Percentiles rank a stretch among this genome's conserved stretches.
Evolutionary conservation across 2,329 filamentous ascomycete genomes (phyloP).

Genomic region (Arthroderma sp.): DNA sequence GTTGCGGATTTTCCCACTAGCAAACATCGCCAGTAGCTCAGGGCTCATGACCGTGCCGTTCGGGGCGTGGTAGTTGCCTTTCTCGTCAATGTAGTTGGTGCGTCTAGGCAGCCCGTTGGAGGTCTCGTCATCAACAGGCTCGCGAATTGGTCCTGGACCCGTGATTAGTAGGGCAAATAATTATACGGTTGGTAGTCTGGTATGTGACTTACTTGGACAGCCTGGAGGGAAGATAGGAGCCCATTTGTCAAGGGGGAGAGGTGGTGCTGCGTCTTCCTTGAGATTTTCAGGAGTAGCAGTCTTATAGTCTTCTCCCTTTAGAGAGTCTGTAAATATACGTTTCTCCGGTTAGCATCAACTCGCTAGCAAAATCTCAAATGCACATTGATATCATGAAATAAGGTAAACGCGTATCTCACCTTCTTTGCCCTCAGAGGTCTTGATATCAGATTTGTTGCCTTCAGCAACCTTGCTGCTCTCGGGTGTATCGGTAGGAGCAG

Average conservation of each 20-base stretch:
- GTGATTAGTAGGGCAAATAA: neutral
- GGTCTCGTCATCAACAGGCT: neutral
- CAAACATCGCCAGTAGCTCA: constrained; percentile 6
- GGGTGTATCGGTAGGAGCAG: neutral
- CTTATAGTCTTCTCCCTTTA: neutral
- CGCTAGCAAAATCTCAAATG: neutral
- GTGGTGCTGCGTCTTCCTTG: neutral
- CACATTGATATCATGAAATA: no score
- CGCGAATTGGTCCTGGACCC: neutral
- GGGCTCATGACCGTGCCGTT: constrained; percentile 9
- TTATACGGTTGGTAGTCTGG: neutral
- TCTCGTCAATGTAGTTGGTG: constrained; percentile 1
- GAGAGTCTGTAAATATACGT: neutral
- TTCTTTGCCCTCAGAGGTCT: neutral
- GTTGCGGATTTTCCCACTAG: constrained; percentile 11
- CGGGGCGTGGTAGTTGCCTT: constrained; percentile 10
- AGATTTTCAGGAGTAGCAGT: neutral
- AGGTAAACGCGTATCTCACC: neutral
- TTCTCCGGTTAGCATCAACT: neutral
- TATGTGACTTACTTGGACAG: neutral
- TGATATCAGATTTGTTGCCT: neutral
- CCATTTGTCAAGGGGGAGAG: neutral
- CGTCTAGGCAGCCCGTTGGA: neutral
- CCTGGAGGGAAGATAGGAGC: neutral
- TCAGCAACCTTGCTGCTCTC: neutral